Evolutionary conservation across 441 rosid species (phyloP), one percentile per base, ranked within the genome.

Genomic region (Gossypium trilobum): DNA sequence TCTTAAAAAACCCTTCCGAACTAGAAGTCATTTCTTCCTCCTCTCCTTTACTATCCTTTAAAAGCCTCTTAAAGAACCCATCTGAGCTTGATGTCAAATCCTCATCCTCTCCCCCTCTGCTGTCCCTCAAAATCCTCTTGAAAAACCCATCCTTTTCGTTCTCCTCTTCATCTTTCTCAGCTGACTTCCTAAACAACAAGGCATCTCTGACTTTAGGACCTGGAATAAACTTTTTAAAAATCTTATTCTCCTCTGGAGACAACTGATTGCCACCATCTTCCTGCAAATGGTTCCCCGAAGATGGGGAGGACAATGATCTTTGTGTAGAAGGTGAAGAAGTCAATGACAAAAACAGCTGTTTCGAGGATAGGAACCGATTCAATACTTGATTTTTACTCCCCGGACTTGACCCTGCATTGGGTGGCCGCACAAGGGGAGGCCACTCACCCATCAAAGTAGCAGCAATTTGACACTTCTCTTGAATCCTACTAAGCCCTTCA

Each of bases 391-490:
- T 95, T 88, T 91, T 95, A 81, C 90, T 84, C 74, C 97, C 98
- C 0, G 90, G 88, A 75, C 85, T 87, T 3, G 92, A 79, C 56
- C 65, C 44, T n/a, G 79, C 84, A 78, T 73, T 84, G 10, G 68
- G 90, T 39, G 86, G 85, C 65, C 82, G 85, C 73, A 91, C 71
- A 36, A 95, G 90, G 2, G 91, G 91, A 4, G 87, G 87, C 99
- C 99, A 95, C 77, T 95, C 96, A 25, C 97, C 99, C 90, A 80
- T 92, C 87, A 95, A 79, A 75, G 98, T 95, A 36, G 98, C 97
- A 1, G 98, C 96, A 81, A 87, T 89, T 79, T 91, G 99, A 78
- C 99, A 95, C 85, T 92, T 89, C 79, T 95, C 98, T 84, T 92
- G 98, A 81, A 95, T 88, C 87, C 98, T 88, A 70, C 91, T 81